Percentiles rank a stretch among this genome's conserved stretches.
These are phyloP conservation scores for Colletotrichum acutatum DNA, from an alignment of 2,329 filamentous ascomycete species.

Conservation along the genomic window DNA sequence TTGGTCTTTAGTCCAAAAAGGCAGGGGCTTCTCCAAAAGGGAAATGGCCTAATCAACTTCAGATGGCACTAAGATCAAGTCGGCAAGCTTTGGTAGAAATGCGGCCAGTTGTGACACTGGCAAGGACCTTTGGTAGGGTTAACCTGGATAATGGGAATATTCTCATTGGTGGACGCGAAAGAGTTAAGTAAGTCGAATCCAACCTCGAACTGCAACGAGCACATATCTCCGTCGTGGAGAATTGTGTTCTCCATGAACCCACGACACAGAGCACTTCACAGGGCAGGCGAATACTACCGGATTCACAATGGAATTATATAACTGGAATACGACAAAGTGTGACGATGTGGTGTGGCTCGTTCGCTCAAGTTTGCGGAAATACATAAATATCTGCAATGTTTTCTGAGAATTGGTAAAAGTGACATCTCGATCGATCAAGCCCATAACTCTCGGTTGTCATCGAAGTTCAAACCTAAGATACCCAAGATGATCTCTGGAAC, in stretches of 20 bases:
- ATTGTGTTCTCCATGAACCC: neutral
- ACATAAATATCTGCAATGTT: neutral
- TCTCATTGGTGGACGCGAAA: constrained; percentile 5
- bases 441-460: neutral
- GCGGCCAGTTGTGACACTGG: neutral
- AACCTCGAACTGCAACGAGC: neutral
- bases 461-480: neutral
- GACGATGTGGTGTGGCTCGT: neutral
- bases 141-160: neutral
- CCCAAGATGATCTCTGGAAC: neutral
- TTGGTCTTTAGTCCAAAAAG: neutral
- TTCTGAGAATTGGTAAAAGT: neutral
- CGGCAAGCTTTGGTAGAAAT: neutral
- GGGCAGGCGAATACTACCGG: neutral
- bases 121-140: neutral
- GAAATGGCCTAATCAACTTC: neutral
- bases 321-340: neutral
- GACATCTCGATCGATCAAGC: neutral
- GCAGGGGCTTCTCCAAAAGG: neutral
- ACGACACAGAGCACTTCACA: neutral
- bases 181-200: neutral
- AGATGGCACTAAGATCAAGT: constrained; percentile 15
- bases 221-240: neutral
- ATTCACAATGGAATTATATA: neutral
- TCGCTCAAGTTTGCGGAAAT: neutral